A percentile compares a stretch with the other conserved stretches of the same genome.
phyloP scores from a whole-genome alignment of 169 alveolate genomes.

The Plasmodium vivax region DNA sequence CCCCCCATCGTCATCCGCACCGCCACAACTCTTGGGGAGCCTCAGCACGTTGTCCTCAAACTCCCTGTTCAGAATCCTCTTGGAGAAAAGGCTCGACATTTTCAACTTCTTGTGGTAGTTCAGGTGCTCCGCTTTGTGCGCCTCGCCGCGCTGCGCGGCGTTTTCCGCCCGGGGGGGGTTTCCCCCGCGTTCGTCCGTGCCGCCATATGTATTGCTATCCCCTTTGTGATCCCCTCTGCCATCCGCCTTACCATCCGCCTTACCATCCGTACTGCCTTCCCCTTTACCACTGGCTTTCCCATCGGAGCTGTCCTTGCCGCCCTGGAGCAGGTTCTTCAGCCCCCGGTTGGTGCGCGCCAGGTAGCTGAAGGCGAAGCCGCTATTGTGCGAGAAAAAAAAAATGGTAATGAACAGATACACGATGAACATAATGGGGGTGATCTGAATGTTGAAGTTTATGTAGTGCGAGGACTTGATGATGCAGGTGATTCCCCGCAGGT shows the following conservation, averaged over 20 bases:
- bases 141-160: not conserved
- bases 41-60: constrained; percentile 23
- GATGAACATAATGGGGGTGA: constrained; percentile 53
- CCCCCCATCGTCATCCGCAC: not conserved
- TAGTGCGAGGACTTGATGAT: constrained; percentile 67
- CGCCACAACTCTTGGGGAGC: not conserved
- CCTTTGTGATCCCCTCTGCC: not conserved
- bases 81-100: constrained; percentile 32
- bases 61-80: constrained; percentile 35
- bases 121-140: not conserved
- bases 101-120: constrained; percentile 51
- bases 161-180: not conserved
- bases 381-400: constrained; percentile 69
- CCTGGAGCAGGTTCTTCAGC: constrained; percentile 23
- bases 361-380: constrained; percentile 41
- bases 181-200: too few species aligned
- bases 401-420: constrained; percentile 66
- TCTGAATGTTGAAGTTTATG: constrained; percentile 61
- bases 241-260: not conserved
- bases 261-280: not conserved
- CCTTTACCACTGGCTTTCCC: not conserved
- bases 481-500: constrained; percentile 13
- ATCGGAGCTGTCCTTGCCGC: not conserved
- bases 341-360: constrained; percentile 47
- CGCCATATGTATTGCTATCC: not conserved